phyloP scores from a whole-genome alignment of 169 alveolate genomes.

The Pseudocohnilembus persalinus region DNA sequence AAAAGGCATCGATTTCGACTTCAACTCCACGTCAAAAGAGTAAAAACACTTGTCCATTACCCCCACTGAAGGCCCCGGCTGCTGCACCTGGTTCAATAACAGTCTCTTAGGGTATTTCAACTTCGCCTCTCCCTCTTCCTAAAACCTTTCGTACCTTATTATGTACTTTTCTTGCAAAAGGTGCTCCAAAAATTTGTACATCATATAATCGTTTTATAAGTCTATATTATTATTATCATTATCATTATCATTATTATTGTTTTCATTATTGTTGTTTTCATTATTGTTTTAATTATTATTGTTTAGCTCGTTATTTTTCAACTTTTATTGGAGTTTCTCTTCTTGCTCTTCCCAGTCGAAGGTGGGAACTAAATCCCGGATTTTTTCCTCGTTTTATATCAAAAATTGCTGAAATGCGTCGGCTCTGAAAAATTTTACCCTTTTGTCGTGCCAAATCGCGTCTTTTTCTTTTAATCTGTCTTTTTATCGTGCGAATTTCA shows the following conservation, averaged over 20 bases:
- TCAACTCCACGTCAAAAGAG: background rate
- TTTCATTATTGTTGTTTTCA: too few relatives aligned
- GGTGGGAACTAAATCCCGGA: background rate
- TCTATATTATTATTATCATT: too few relatives aligned
- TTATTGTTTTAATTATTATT: too few relatives aligned
- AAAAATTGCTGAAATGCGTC: background rate
- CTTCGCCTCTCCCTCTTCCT: background rate
- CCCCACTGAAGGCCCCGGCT: background rate
- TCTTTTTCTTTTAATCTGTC: background rate
- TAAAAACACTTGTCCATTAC: background rate
- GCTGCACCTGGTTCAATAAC: background rate
- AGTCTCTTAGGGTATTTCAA: background rate
- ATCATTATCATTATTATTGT: too few relatives aligned
- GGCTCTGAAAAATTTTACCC: background rate
- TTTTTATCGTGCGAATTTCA: background rate
- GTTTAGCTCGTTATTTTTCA: too few relatives aligned
- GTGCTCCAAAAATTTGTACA: background rate
- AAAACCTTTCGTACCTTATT: background rate
- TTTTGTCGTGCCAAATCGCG: background rate
- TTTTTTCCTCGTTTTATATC: background rate
- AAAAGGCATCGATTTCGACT: too few relatives aligned
- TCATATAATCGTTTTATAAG: background rate
- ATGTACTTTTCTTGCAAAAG: background rate
- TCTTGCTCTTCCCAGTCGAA: background rate
- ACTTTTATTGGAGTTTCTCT: too few relatives aligned